Evolutionary conservation across 2,329 filamentous ascomycete genomes (phyloP), one percentile per base, ranked within the genome.

Genomic region (Gremmenia infestans): DNA sequence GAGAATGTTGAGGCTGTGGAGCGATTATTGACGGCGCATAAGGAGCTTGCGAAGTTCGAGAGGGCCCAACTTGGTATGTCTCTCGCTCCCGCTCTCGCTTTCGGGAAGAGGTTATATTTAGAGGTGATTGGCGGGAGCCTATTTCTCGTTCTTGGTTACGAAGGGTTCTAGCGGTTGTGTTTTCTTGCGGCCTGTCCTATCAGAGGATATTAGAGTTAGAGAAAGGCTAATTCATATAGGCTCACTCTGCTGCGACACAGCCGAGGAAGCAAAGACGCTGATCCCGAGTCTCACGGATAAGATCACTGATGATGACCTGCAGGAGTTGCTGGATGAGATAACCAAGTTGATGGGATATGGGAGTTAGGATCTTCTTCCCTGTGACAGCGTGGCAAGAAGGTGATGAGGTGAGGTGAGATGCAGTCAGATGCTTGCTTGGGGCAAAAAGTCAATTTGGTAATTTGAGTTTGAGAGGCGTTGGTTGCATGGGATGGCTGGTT

Each of bases 1-100:
- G 90, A 96, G 72, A 94, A 94, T 64, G 89, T 96, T 69, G 89
- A 96, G 75, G 89, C 91, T n/a, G 91, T 97, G 35, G 91, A 96
- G 74, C 85, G 90, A 57, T 78, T 97, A 65, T 81, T 97, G 61
- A 88, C 88, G 63, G 82, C 87, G 56, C 88, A 91, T 69, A 83
- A 85, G 61, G 85, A 91, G 70, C 77, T 99, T 65, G 89, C 90
- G 68, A 89, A 91, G 72, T 97, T 97, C 71, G 94, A 99, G 80
- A 84, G 91, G 67, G 92, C 91, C 46, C 91, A 97, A 75, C 79
- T 97, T 61, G 93, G 91, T 92, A 78, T 58, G 79, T 73, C 7
- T 48, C 35, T 17, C 46, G 23, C 39, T 50, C 51, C 36, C 7
- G 28, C 2, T 32, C 9, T 32, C 28, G 28, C 17, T 61, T 49